phyloP scores from a whole-genome alignment of 345 rosid genomes.

The Balakata baccata region DNA sequence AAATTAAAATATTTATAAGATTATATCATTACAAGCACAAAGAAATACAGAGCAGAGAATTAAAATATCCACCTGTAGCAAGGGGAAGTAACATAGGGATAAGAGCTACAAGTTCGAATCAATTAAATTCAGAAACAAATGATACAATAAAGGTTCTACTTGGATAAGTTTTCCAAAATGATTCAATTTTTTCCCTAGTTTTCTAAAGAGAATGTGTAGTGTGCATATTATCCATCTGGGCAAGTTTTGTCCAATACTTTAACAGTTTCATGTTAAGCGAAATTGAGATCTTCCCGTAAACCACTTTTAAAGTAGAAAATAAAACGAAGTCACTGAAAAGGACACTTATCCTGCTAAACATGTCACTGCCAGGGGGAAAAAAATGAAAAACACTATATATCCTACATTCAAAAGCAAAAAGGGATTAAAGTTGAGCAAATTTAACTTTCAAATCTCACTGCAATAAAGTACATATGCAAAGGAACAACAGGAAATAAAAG shows the following conservation, averaged over 20 bases:
- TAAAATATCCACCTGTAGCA: neutral
- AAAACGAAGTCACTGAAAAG: neutral
- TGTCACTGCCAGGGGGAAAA: neutral
- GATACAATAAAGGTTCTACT: neutral
- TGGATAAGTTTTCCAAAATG: neutral
- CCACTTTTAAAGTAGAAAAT: neutral
- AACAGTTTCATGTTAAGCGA: neutral
- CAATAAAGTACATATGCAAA: neutral
- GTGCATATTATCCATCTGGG: neutral
- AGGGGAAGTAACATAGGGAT: neutral
- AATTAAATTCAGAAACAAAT: neutral
- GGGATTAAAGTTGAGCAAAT: neutral
- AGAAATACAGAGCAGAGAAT: neutral
- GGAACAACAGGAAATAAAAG: neutral
- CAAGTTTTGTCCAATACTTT: neutral
- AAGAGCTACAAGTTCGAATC: neutral
- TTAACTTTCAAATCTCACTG: neutral
- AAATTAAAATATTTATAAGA: neutral
- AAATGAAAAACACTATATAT: neutral
- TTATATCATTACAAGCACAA: conserved; percentile 1
- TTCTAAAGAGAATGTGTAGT: neutral
- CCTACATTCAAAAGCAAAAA: neutral
- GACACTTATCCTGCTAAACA: neutral
- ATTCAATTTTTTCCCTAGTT: neutral
- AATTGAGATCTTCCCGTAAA: neutral